Base-by-base conservation (phyloP, 139 green algal genomes). In the Mesostigma viride region DNA sequence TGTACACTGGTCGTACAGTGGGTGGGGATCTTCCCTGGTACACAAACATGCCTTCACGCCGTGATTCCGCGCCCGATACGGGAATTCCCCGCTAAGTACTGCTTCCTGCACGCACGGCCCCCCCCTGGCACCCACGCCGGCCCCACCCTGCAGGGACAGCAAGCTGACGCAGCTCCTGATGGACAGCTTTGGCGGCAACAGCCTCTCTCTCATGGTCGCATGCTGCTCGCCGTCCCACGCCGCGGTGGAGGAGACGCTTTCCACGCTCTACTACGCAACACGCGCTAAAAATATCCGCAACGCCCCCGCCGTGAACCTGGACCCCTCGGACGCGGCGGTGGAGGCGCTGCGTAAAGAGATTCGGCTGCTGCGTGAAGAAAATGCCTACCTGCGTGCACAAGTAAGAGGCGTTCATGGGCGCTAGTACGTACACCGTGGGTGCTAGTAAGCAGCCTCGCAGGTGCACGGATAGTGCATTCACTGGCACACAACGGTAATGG, bases 211-310 rank as follows among this genome's bases (percentile, higher is more conserved):
- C 31, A 91, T 96, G 83, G 88, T 96, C 34, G 89, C 90, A 22
- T 95, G 88, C 82, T 91, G 82, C 79, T 91, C 84, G 0, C 89
- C 87, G 5, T 58, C 58, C 31, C 33, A 48, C 0, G 24, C 46
- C 22, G 31, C 72, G 31, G 61, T 79, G 30, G 84, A 89, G 40
- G 90, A 95, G 78, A 96, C 85, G 14, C 77, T 95, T 44, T 88
- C 73, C 78, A 95, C 89, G 46, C 78, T 95, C 26, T 72, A 74
- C 31, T 96, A 95, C 69, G 90, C 89, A 2, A 86, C 83, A 3
- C 84, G 87, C 1, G 87, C 89, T 30, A 94, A 90, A 68, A 91
- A 91, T 79, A 94, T 96, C 63, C 62, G 79, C 46, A 91, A 89
- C 65, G 64, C 68, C 11, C 88, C 89, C 3, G 73, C 72, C 0